Percentiles rank a stretch among this genome's conserved stretches.
Evolutionary conservation across 768 basidiomycete genomes (phyloP).

Genomic region (Lentinula edodes): DNA sequence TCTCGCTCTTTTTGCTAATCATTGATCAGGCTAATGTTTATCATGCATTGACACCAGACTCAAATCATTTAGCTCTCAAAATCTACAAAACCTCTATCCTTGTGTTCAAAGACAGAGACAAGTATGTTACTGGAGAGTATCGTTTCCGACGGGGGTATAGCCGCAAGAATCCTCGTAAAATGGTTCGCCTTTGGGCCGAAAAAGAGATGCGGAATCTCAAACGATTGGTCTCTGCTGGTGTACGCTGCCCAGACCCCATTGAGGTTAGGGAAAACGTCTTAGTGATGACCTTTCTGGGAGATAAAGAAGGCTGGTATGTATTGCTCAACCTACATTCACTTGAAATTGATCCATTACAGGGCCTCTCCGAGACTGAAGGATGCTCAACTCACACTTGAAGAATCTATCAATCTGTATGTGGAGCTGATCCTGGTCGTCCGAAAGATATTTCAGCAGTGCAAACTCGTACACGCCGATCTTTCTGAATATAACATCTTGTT

Average conservation of each 20-base stretch:
- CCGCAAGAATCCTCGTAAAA: slow-evolving; percentile 91
- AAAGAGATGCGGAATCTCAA: slow-evolving; percentile 98
- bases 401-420: slow-evolving; percentile 58
- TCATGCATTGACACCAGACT: slow-evolving; percentile 62
- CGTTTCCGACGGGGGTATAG: slow-evolving; percentile 91
- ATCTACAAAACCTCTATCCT: slow-evolving; percentile 99
- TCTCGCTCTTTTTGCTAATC: background rate
- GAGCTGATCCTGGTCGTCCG: slow-evolving; percentile 79
- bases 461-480: slow-evolving; percentile 94
- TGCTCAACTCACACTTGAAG: slow-evolving; percentile 46
- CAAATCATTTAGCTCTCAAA: slow-evolving; percentile 80
- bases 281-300: slow-evolving; percentile 91
- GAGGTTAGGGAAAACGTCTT: slow-evolving; percentile 97
- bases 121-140: slow-evolving; percentile 93
- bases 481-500: slow-evolving; percentile 98
- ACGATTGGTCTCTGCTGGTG: slow-evolving; percentile 75
- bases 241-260: slow-evolving; percentile 81
- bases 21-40: slow-evolving; percentile 87
- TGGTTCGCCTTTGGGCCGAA: slow-evolving; percentile 98
- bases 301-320: slow-evolving; percentile 72
- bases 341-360: slow-evolving; percentile 34
- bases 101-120: slow-evolving; percentile 94
- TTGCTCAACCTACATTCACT: background rate
- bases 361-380: slow-evolving; percentile 94
- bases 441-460: slow-evolving; percentile 84